Evolutionary conservation across 2,329 filamentous ascomycete genomes (phyloP), one percentile per base, ranked within the genome.

Genomic region (Fusarium aywerte): DNA sequence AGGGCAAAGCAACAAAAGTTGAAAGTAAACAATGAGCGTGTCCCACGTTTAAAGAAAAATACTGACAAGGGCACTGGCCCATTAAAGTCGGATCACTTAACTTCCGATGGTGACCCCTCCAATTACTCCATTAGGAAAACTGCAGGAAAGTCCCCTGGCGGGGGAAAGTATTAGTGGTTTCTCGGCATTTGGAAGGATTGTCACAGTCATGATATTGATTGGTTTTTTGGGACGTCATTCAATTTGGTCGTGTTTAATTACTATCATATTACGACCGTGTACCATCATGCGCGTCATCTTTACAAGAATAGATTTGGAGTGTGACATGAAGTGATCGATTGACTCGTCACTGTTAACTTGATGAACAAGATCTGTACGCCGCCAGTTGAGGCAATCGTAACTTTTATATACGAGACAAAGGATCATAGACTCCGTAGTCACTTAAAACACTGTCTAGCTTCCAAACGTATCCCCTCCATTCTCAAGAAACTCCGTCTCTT

Each of bases 401-500:
- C 27, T 27, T 31, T 9, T 20, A 21, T 7, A 20, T 4, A 15
- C n/a, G n/a, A 48, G 15, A n/a, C 16, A 13, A 10, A 27, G 5
- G 11, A 12, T 32, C 23, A 39, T 16, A n/a, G 39, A 16, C 2
- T 5, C 13, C 33, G 20, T 2, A 11, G n/a, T 10, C 7, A 7
- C 7, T 10, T 27, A 10, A 10, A 27, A 27, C 7, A 8, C 27
- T 29, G 20, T 21, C 2, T 32, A 68, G 11, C 51, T 32, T 7
- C 50, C 65, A 73, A 82, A 82, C 3, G 78, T 80, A 51, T 80
- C 77, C 7, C 81, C 81, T 0, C 80, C 80, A 9, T 77, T 79
- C 47, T 80, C 78, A 39, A 89, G 67, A 75, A 82, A 89, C 64
- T 78, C 77, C 50, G 60, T 72, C 75, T 89, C 87, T 62, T 84